Base-by-base conservation (phyloP, 2,329 filamentous ascomycete species). In the Clarireedia homoeocarpa region DNA sequence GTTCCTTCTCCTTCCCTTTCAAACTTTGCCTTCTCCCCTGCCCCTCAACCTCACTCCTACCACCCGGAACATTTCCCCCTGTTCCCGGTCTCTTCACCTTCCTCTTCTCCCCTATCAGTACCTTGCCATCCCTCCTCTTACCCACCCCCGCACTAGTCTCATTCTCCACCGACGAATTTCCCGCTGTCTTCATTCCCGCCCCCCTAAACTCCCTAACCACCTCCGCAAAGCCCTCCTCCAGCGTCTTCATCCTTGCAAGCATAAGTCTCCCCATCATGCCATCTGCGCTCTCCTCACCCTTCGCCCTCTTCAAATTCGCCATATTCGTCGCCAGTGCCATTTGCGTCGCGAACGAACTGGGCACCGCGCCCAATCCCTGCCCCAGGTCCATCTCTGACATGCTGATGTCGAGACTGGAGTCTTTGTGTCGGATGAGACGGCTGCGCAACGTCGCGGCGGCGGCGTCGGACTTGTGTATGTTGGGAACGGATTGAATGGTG, bases 181-280 rank as follows among this genome's bases (percentile, higher is more conserved):
- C 65, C 5, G 66, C 63, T 4, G 66, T 67, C 10, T 65, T 57
- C 61, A 68, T 64, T 12, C 30, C 30, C 2, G 12, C 4, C 0
- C 60, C 65, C 23, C 63, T 58, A 20, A 95, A 85, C 70, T 94
- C 89, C 60, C 82, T 83, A 56, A 91, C 81, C n/a, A 95, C 85
- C 58, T 96, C 89, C 2, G 87, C 81, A 70, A 97, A 92, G 14
- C 91, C 87, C 71, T 95, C 90, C 69, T 97, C 91, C 2, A 97
- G 77, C 6, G 87, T 92, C 70, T 94, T 94, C 90, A 96, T 96
- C 36, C 90, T 79, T 7, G 90, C 89, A 47, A 96, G 75, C 71
- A 96, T 87, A 47, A 96, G 79, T 55, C 89, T 82, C 63, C 85
- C 81, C 67, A 87, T 84, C 80, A 91, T 87, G 42, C 88, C 81